Conservation (phyloP, 805 yeast genomes). For the Henningerozyma blattae region DNA sequence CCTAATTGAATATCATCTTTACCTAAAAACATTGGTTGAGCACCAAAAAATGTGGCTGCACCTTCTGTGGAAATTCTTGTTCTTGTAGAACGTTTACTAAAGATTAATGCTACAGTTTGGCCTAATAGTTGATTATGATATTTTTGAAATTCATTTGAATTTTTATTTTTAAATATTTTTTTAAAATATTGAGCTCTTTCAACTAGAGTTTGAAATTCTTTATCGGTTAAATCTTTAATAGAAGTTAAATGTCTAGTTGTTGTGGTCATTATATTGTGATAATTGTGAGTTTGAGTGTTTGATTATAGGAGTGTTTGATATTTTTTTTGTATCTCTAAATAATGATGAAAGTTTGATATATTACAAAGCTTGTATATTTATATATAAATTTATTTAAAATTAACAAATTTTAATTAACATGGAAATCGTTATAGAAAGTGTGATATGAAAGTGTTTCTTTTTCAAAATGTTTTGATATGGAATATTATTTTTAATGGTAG, state of each 20-base stretch:
- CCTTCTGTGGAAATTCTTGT: constrained; percentile 92
- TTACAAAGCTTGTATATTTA: too few species aligned
- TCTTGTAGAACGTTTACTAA: constrained; percentile 88
- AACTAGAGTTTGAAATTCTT: constrained; percentile 63
- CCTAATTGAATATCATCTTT: constrained; percentile 95
- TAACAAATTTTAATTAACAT: too few species aligned
- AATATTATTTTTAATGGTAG: too few species aligned
- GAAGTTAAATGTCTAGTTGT: constrained; percentile 60
- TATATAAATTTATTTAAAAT: too few species aligned
- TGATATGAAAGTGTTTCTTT: too few species aligned
- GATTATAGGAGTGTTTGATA: neutral
- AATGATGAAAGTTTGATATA: too few species aligned
- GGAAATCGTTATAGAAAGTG: too few species aligned
- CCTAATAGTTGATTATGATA: constrained; percentile 52
- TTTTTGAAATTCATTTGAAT: constrained; percentile 23
- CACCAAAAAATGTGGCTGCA: constrained; percentile 87
- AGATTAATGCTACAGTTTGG: constrained; percentile 69
- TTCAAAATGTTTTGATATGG: too few species aligned
- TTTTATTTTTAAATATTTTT: constrained; percentile 43
- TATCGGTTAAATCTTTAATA: constrained; percentile 62
- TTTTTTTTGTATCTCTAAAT: too few species aligned
- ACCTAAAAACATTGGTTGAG: constrained; percentile 92
- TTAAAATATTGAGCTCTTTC: constrained; percentile 70
- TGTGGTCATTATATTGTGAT: neutral
- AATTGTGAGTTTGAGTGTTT: too few species aligned